Evolutionary conservation across 257 asterid species (phyloP).

Genomic region (Solanum tarijense): DNA sequence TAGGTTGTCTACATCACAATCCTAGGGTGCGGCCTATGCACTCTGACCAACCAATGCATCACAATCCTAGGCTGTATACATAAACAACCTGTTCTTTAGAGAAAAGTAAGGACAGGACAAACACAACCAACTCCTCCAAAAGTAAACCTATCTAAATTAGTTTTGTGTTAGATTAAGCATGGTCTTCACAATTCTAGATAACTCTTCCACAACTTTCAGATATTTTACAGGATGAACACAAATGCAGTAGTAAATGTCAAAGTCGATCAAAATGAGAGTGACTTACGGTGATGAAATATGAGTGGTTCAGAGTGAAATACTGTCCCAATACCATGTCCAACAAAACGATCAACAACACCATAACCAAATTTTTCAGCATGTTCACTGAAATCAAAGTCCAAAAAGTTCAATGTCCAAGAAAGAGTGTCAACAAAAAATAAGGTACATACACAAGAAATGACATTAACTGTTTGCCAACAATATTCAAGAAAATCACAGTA

Average conservation of each 20-base stretch:
- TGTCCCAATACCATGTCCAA: slow-evolving; percentile 95
- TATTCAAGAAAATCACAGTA: neutral
- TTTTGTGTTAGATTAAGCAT: no score
- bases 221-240: neutral
- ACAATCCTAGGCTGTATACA: no score
- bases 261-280: neutral
- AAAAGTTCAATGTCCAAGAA: neutral
- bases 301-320: slow-evolving; percentile 92
- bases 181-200: no score
- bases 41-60: no score
- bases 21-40: no score
- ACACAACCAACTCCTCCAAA: no score
- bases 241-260: neutral
- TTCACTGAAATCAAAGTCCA: slow-evolving; percentile 43
- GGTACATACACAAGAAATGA: neutral
- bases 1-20: no score
- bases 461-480: neutral
- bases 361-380: slow-evolving; percentile 84
- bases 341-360: slow-evolving; percentile 85
- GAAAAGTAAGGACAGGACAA: no score
- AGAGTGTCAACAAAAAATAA: neutral
- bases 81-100: no score
- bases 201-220: neutral
- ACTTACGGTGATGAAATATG: slow-evolving; percentile 79
- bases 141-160: no score